Percentiles rank a stretch among this genome's conserved stretches.
These are phyloP conservation scores for Gossypium australe DNA, from an alignment of 345 rosid genomes.

Conservation along the genomic window DNA sequence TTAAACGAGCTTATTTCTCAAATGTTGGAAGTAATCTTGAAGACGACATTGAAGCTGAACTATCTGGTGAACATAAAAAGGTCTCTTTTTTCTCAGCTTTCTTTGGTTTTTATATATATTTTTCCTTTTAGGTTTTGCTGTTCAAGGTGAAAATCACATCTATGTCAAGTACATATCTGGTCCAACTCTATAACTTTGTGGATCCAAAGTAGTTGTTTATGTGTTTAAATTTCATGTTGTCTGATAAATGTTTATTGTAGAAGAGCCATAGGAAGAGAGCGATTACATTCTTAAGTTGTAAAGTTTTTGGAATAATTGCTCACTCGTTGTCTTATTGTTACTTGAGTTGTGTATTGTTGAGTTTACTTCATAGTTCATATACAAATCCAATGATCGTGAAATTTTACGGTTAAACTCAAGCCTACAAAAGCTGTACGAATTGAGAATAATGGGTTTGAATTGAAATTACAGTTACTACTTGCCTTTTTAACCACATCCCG, in stretches of 20 bases:
- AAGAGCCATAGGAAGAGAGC: neutral
- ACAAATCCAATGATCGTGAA: too few relatives aligned
- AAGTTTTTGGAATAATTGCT: too few relatives aligned
- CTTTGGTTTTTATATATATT: too few relatives aligned
- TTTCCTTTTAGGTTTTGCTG: too few relatives aligned
- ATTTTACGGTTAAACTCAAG: too few relatives aligned
- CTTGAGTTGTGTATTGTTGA: too few relatives aligned
- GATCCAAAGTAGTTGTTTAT: neutral
- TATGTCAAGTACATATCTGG: neutral
- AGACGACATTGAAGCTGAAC: slow-evolving; percentile 41
- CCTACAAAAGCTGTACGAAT: too few relatives aligned
- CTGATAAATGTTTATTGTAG: neutral
- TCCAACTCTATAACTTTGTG: neutral
- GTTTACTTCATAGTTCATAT: too few relatives aligned
- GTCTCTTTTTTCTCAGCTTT: neutral
- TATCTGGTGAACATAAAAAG: slow-evolving; percentile 10
- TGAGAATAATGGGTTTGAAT: too few relatives aligned
- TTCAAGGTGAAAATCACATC: neutral
- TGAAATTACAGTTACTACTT: slow-evolving; percentile 30
- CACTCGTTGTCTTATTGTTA: too few relatives aligned
- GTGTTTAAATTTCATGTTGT: neutral
- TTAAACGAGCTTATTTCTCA: slow-evolving; percentile 42
- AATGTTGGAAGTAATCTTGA: slow-evolving; percentile 31
- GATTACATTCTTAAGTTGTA: too few relatives aligned
- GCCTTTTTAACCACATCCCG: slow-evolving; percentile 50